Evolutionary conservation across 768 basidiomycete genomes (phyloP).

Genomic region (Hericium erinaceus): DNA sequence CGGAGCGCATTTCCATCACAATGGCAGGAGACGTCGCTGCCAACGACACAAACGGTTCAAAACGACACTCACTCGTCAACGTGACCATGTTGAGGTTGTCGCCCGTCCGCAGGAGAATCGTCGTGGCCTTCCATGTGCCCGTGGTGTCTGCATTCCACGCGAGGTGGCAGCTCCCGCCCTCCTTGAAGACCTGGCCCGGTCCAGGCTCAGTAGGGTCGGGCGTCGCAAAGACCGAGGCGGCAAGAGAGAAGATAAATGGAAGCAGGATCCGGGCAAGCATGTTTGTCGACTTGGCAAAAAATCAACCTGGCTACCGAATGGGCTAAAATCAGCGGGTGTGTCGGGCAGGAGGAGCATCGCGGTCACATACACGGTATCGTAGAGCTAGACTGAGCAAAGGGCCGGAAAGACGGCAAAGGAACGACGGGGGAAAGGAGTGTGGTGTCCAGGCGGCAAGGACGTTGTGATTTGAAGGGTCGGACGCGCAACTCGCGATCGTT

Average conservation of each 20-base stretch:
- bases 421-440: too few relatives aligned
- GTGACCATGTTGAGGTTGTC: constrained; percentile 59
- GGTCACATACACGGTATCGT: too few relatives aligned
- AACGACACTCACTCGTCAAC: constrained; percentile 45
- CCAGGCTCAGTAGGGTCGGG: constrained; percentile 50
- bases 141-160: constrained; percentile 52
- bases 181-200: constrained; percentile 48
- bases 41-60: background rate
- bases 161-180: constrained; percentile 46
- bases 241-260: constrained; percentile 7
- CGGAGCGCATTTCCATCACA: background rate
- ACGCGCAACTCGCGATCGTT: too few relatives aligned
- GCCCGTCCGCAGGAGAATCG: constrained; percentile 76
- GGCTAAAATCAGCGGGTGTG: too few relatives aligned
- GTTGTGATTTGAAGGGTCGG: too few relatives aligned
- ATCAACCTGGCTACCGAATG: too few relatives aligned
- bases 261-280: constrained; percentile 9
- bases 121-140: constrained; percentile 60
- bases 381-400: too few relatives aligned
- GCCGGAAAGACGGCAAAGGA: too few relatives aligned
- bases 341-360: too few relatives aligned
- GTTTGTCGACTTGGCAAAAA: background rate
- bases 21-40: background rate
- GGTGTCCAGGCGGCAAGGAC: too few relatives aligned
- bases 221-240: constrained; percentile 36